Evolutionary conservation across 331 rosid genomes (phyloP).

Genomic region (Malus hybrid): DNA sequence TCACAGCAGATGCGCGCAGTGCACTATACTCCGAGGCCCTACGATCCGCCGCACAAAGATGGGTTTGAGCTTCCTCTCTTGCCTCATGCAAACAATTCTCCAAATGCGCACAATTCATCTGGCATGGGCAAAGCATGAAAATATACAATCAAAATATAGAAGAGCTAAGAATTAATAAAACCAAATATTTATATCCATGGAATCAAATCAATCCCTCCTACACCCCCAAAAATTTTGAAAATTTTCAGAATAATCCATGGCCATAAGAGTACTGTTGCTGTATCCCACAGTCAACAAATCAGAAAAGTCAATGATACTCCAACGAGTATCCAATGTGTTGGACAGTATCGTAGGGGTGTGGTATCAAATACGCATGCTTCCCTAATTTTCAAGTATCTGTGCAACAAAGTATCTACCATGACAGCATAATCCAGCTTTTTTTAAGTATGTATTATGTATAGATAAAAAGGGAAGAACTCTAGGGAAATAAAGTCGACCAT

Average conservation of each 20-base stretch:
- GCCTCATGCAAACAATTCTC: constrained; percentile 98
- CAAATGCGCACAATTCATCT: constrained; percentile 98
- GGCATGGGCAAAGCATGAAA: constrained; percentile 5
- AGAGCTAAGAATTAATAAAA: not conserved
- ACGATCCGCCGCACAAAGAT: constrained; percentile 92
- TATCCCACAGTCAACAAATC: no score
- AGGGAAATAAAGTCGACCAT: not conserved
- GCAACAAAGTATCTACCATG: not conserved
- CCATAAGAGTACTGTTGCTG: no score
- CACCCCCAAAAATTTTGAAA: no score
- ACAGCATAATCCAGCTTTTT: not conserved
- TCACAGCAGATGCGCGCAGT: constrained; percentile 78
- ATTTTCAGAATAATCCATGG: no score
- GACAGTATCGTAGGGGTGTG: no score
- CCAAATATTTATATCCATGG: not conserved
- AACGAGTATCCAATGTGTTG: no score
- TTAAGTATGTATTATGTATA: not conserved
- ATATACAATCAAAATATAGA: not conserved
- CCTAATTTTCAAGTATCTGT: no score
- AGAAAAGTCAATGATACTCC: no score
- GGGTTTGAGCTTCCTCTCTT: constrained; percentile 99
- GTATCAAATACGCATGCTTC: no score
- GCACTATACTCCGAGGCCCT: constrained; percentile 84
- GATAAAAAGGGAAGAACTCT: not conserved
- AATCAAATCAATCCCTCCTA: no score